phyloP scores from a whole-genome alignment of 495 filamentous ascomycete genomes.

The Letharia lupina region DNA sequence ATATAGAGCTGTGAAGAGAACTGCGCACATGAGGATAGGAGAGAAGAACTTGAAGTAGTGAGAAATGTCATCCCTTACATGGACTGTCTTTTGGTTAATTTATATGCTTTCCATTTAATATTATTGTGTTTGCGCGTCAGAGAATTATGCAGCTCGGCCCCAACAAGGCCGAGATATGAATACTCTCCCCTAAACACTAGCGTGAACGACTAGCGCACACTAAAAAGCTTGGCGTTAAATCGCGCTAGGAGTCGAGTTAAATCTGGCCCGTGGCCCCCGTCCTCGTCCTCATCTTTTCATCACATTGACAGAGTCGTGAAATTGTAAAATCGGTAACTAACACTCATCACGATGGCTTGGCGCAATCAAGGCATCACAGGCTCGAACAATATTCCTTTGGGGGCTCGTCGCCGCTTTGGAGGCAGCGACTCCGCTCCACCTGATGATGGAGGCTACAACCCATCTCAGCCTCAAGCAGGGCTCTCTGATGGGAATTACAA shows the following conservation, averaged over 20 bases:
- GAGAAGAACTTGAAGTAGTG: too few relatives aligned
- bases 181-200: too few relatives aligned
- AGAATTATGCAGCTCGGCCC: too few relatives aligned
- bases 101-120: too few relatives aligned
- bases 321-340: not conserved
- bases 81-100: too few relatives aligned
- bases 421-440: constrained; percentile 46
- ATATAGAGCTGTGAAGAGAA: too few relatives aligned
- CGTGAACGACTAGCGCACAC: not conserved
- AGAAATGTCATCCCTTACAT: too few relatives aligned
- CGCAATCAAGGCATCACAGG: constrained; percentile 93
- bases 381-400: constrained; percentile 95
- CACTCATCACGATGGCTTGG: constrained; percentile 62
- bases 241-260: not conserved
- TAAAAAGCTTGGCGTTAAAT: not conserved
- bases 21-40: too few relatives aligned
- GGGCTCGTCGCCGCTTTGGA: constrained; percentile 75
- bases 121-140: too few relatives aligned
- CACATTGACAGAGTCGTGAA: not conserved
- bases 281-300: not conserved
- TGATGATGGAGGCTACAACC: constrained; percentile 53
- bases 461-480: constrained; percentile 41
- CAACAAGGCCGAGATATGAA: too few relatives aligned
- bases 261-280: not conserved
- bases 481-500: constrained; percentile 47